These are phyloP conservation scores for Leptographium procerum DNA, from an alignment of 2,329 filamentous ascomycete genomes.

Conservation along the genomic window DNA sequence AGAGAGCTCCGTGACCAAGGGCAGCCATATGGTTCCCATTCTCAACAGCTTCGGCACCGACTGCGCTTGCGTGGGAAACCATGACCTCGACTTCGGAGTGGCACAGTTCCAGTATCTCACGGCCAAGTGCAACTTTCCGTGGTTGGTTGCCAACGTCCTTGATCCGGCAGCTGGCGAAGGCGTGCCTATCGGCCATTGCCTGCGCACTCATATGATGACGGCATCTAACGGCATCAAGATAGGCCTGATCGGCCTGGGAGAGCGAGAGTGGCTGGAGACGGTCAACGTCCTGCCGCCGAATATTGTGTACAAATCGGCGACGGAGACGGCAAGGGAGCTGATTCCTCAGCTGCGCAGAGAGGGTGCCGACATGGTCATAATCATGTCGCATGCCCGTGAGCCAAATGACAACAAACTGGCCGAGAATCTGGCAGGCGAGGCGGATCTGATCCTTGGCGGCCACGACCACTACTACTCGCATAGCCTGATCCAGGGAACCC, in stretches of 20 bases:
- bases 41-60: constrained; percentile 68
- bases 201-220: constrained; percentile 65
- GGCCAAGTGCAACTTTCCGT: constrained; percentile 70
- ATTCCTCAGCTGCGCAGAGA: constrained; percentile 61
- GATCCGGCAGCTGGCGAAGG: constrained; percentile 70
- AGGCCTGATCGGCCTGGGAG: constrained; percentile 73
- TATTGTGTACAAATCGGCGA: constrained; percentile 71
- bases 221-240: constrained; percentile 77
- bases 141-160: constrained; percentile 80
- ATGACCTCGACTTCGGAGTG: constrained; percentile 87
- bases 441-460: constrained; percentile 79
- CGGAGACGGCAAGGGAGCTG: constrained; percentile 62
- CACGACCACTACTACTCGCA: constrained; percentile 87
- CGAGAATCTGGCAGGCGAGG: constrained; percentile 56
- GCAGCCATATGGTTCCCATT: constrained; percentile 78
- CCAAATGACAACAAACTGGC: constrained; percentile 85
- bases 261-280: constrained; percentile 80
- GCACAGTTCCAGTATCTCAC: constrained; percentile 65
- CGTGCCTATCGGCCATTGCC: constrained; percentile 64
- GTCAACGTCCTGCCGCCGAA: constrained; percentile 78
- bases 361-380: constrained; percentile 74
- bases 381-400: constrained; percentile 75
- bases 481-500: constrained; percentile 63
- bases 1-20: constrained; percentile 83
- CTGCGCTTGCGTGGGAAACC: constrained; percentile 80